phyloP scores from a whole-genome alignment of 257 asterid species.

The Penstemon barbatus region DNA sequence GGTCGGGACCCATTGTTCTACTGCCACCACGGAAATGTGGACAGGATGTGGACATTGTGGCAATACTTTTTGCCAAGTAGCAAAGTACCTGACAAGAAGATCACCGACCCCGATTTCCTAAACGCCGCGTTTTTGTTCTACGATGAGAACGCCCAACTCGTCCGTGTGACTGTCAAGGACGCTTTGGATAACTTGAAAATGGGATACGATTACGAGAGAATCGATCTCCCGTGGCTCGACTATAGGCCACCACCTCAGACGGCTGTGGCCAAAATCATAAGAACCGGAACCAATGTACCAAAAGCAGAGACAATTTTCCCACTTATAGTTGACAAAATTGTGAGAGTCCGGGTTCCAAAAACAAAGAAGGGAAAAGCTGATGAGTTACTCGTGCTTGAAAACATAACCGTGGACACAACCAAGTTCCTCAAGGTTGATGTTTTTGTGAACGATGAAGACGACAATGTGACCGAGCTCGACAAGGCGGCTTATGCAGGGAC shows the following conservation, averaged over 20 bases:
- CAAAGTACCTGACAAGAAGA: slow-evolving; percentile 28
- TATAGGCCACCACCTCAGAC: slow-evolving; percentile 27
- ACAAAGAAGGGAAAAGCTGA: slow-evolving; percentile 36
- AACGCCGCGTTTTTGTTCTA: slow-evolving; percentile 51
- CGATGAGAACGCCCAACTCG: slow-evolving; percentile 44
- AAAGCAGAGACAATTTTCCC: no score
- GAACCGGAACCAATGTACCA: no score
- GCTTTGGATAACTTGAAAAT: slow-evolving; percentile 26
- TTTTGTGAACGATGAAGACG: slow-evolving; percentile 53
- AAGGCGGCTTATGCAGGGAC: slow-evolving; percentile 52
- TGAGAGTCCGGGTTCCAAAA: slow-evolving; percentile 37
- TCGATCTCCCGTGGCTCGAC: slow-evolving; percentile 46
- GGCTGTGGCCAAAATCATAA: no score
- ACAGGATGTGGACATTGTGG: slow-evolving; percentile 72
- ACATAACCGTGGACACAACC: slow-evolving; percentile 28
- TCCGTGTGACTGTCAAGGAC: slow-evolving; percentile 43
- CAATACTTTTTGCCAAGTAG: slow-evolving; percentile 10
- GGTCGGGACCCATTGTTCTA: slow-evolving; percentile 59
- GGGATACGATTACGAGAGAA: slow-evolving; percentile 42
- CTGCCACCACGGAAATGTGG: slow-evolving; percentile 60
- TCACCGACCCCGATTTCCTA: slow-evolving; percentile 37
- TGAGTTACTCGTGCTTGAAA: slow-evolving; percentile 39
- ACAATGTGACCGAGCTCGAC: slow-evolving; percentile 32
- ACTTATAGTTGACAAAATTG: neutral
- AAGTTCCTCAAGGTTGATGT: slow-evolving; percentile 48